Evolutionary conservation across 2,329 filamentous ascomycete genomes (phyloP).

Genomic region (Aureobasidium melanogenum): DNA sequence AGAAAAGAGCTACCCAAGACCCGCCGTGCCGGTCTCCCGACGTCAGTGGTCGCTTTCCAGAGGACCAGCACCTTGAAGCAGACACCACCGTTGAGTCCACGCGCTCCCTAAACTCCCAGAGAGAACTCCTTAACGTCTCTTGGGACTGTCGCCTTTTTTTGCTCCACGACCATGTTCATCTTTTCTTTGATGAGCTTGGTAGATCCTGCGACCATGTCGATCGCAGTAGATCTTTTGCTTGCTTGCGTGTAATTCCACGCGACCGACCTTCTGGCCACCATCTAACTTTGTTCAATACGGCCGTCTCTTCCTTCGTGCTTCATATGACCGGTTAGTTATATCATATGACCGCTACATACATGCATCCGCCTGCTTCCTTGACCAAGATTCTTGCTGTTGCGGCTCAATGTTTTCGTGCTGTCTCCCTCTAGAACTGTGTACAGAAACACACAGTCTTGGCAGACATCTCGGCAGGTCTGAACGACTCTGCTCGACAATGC

Average conservation of each 20-base stretch:
- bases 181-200: neutral
- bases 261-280: neutral
- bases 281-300: neutral
- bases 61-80: neutral
- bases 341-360: neutral
- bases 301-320: neutral
- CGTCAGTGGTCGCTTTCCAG: too few species aligned
- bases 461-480: neutral
- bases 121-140: neutral
- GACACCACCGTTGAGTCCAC: neutral
- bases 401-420: neutral
- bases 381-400: neutral
- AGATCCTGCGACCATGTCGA: conserved; percentile 1
- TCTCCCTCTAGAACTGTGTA: neutral
- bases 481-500: neutral
- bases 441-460: neutral
- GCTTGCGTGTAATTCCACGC: conserved; percentile 1
- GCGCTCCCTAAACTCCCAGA: neutral
- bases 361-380: neutral
- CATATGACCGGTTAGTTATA: too few species aligned
- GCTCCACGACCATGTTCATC: neutral
- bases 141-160: neutral
- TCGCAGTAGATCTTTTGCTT: conserved; percentile 2
- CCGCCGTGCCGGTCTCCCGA: conserved; percentile 4
- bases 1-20: neutral